These are phyloP conservation scores for Colletotrichum endophyticum DNA, from an alignment of 2,329 filamentous ascomycete genomes.

Conservation along the genomic window DNA sequence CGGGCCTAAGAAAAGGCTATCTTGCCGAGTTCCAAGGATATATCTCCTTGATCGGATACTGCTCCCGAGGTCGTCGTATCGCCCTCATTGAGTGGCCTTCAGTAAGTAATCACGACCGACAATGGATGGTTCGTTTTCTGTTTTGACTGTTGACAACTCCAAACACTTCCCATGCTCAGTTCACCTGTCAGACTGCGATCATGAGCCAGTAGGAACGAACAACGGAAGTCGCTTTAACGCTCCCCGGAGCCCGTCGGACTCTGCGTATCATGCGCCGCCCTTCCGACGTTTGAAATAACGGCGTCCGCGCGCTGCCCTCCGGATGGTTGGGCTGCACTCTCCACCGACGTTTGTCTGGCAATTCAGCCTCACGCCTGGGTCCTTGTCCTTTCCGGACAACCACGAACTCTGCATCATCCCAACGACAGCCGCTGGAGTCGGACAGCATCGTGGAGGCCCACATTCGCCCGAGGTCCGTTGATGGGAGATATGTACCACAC, in stretches of 20 bases:
- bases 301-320: not conserved
- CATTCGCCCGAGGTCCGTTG: not conserved
- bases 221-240: not conserved
- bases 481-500: slow-evolving; percentile 5
- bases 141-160: not conserved
- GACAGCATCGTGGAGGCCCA: not conserved
- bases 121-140: not conserved
- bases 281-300: not conserved
- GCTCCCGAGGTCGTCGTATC: not conserved
- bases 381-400: not conserved
- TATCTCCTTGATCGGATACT: not conserved
- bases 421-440: not conserved
- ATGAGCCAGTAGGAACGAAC: not conserved
- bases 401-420: slow-evolving; percentile 13
- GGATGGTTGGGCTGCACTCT: not conserved
- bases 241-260: not conserved
- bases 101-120: not conserved
- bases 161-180: not conserved
- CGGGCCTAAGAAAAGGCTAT: not conserved
- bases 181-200: not conserved
- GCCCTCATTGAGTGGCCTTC: not conserved
- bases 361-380: not conserved
- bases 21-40: not conserved
- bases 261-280: not conserved
- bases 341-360: not conserved